Base-by-base conservation (phyloP, 2,329 filamentous ascomycete genomes). In the Pseudogymnoascus sp. region DNA sequence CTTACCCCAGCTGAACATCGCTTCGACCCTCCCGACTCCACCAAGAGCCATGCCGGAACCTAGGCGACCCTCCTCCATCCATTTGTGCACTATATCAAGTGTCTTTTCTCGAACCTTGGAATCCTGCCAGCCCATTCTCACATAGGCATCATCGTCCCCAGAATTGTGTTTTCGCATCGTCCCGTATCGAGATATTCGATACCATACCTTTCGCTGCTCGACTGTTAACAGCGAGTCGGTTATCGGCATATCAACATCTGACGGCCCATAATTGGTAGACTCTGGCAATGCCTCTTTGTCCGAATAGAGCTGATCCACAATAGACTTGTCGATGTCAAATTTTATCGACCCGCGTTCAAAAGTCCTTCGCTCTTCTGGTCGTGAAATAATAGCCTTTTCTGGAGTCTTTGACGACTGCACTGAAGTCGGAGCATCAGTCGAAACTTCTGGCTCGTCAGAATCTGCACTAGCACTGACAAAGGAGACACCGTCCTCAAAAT, bases 21-120 rank as follows among this genome's bases (percentile, higher is more conserved):
- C 79, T 63, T 77, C 79, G 5, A 77, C 77, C 40, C 79, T 80
- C 16, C 78, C 76, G 16, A 72, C 72, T 23, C 78, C 78, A 6
- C 78, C 79, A 8, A 82, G 72, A 0, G 75, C 76, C 11, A 78
- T 73, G 59, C 80, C 79, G 1, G 84, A 82, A 1, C 81, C 77
- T 28, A 84, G 82, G 0, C 83, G 82, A 67, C 86, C 85, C 68
- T 88, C 82, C 67, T 87, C 83, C 79, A 88, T 85, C 86, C 86
- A 89, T 25, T 84, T 79, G 25, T 82, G 78, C 16, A 88, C 85
- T 42, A 84, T 84, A 63, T 81, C 79, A 64, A 85, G 77, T 1
- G 81, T 83, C 7, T 84, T 79, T 11, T 74, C 72, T 23, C 83
- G 83, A 1, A 85, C 74, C 5, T 78, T 73, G 0, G 85, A 87